These are phyloP conservation scores for Russula abietina DNA, from an alignment of 768 basidiomycete species.

Conservation along the genomic window DNA sequence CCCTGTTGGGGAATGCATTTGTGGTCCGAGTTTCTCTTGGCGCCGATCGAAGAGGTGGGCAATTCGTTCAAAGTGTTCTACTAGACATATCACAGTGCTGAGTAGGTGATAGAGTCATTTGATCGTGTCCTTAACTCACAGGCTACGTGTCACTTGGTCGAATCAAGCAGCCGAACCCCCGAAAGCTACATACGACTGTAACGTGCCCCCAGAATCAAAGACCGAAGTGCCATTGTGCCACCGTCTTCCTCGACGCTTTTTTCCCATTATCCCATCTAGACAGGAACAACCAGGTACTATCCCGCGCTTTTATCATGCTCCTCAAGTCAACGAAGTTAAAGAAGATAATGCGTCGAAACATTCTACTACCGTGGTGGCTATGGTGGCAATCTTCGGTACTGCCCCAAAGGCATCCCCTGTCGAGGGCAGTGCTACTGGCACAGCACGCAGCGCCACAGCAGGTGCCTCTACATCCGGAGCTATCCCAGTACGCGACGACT, in stretches of 20 bases:
- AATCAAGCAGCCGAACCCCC: constrained; percentile 41
- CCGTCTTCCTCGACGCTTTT: constrained; percentile 35
- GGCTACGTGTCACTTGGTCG: constrained; percentile 22
- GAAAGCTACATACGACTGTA: constrained; percentile 34
- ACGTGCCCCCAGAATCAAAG: constrained; percentile 35
- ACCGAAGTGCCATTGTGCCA: constrained; percentile 39
- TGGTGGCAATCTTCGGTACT: neutral
- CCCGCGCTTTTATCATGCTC: neutral
- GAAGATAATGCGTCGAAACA: neutral
- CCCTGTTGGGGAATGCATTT: constrained; percentile 40
- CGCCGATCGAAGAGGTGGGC: constrained; percentile 28
- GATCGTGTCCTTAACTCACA: neutral
- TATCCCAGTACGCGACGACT: neutral
- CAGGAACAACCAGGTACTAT: constrained; percentile 33
- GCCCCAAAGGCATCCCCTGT: neutral
- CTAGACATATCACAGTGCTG: constrained; percentile 34
- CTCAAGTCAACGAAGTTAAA: neutral
- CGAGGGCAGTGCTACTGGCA: neutral
- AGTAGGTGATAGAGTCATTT: constrained; percentile 21
- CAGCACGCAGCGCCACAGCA: neutral
- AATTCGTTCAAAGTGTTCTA: constrained; percentile 36
- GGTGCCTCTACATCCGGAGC: neutral
- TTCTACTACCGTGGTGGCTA: neutral
- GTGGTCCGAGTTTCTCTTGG: constrained; percentile 38
- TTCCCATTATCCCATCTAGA: constrained; percentile 27